These are phyloP conservation scores for Tricholomella constricta DNA, from an alignment of 768 basidiomycete genomes.

Conservation along the genomic window DNA sequence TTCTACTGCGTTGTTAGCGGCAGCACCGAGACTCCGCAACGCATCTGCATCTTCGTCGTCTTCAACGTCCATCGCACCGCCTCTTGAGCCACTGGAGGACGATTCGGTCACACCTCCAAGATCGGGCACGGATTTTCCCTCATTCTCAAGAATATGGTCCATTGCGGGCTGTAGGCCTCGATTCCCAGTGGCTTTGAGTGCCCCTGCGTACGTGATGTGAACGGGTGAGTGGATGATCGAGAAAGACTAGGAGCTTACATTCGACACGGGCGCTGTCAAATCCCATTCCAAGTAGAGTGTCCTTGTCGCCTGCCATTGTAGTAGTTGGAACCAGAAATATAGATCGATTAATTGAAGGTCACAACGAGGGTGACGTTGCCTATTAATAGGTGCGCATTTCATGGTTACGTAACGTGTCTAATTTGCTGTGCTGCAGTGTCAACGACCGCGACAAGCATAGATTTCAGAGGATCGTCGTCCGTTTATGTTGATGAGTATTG, in stretches of 20 bases:
- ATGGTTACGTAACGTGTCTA: neutral
- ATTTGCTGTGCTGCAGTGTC: neutral
- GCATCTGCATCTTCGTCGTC: conserved; percentile 78
- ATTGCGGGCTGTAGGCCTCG: conserved; percentile 89
- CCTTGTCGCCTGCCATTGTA: conserved; percentile 62
- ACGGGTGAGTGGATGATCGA: conserved; percentile 13
- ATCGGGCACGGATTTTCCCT: conserved; percentile 74
- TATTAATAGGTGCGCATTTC: neutral
- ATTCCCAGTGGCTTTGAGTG: conserved; percentile 78
- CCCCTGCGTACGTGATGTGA: conserved; percentile 58
- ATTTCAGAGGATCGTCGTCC: neutral
- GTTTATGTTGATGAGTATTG: neutral
- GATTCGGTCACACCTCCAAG: conserved; percentile 44
- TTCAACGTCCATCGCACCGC: conserved; percentile 50
- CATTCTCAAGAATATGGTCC: conserved; percentile 86
- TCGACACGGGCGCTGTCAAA: conserved; percentile 84
- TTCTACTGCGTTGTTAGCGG: conserved; percentile 47
- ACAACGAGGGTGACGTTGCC: neutral
- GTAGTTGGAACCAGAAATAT: neutral
- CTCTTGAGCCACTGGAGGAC: conserved; percentile 21
- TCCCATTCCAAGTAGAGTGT: conserved; percentile 81
- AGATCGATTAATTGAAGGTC: conserved; percentile 12
- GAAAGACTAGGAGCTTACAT: conserved; percentile 46
- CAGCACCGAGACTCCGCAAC: conserved; percentile 49
- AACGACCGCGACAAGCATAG: neutral